Evolutionary conservation across 106 monocot genomes (phyloP).

Genomic region (Platanthera zijinensis): DNA sequence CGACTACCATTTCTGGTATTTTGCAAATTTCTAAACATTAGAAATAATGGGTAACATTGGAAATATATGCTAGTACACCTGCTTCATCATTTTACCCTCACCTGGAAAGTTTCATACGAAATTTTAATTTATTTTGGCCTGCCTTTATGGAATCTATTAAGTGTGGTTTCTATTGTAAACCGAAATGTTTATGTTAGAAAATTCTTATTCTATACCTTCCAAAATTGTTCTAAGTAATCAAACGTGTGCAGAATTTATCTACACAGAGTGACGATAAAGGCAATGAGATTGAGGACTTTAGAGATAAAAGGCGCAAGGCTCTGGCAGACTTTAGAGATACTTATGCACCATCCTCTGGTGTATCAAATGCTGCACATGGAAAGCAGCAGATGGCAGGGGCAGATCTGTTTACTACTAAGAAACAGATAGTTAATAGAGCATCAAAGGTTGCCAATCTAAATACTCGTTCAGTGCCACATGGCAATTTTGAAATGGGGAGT

Average conservation of each 20-base stretch:
- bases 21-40: not conserved
- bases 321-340: conserved; percentile 3
- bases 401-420: not conserved
- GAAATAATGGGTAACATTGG: not conserved
- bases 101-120: not conserved
- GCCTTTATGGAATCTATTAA: not conserved
- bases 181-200: not conserved
- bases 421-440: not conserved
- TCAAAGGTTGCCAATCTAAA: conserved; percentile 4
- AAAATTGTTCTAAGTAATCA: not conserved
- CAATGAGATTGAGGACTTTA: not conserved
- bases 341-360: not conserved
- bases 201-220: not conserved
- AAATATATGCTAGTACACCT: not conserved
- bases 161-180: not conserved
- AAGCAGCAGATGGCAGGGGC: not conserved
- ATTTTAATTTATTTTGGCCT: not conserved
- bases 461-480: not conserved
- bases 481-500: not conserved
- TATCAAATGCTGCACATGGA: not conserved
- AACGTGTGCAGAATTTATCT: not conserved
- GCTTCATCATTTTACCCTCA: not conserved
- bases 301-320: conserved; percentile 9
- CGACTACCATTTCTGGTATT: not conserved
- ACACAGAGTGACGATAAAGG: conserved; percentile 6